Evolutionary conservation across 306 rosid species (phyloP).

Genomic region (Quillaja saponaria): DNA sequence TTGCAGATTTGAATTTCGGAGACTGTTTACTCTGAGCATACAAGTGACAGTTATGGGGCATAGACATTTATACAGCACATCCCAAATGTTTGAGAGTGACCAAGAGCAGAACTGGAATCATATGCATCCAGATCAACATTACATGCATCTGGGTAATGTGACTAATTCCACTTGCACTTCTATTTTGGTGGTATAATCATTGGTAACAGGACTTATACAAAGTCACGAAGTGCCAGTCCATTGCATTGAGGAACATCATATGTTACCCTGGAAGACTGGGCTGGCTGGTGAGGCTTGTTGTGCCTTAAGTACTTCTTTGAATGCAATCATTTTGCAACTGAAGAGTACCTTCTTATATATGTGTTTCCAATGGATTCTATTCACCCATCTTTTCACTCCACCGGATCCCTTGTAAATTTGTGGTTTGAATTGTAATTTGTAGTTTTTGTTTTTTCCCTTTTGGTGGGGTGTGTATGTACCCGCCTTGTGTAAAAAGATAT

Average conservation of each 20-base stretch:
- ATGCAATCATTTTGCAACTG: no score
- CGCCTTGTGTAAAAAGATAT: no score
- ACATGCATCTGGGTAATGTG: constrained; percentile 62
- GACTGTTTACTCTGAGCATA: constrained; percentile 34
- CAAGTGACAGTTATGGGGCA: constrained; percentile 67
- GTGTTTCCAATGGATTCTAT: no score
- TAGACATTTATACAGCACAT: constrained; percentile 59
- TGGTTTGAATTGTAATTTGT: no score
- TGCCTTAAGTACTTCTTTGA: no score
- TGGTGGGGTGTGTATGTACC: no score
- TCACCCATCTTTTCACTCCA: no score
- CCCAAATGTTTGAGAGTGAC: constrained; percentile 67
- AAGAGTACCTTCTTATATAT: no score
- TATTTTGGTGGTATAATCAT: neutral
- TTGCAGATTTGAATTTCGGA: constrained; percentile 40
- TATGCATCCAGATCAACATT: constrained; percentile 63
- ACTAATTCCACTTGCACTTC: constrained; percentile 19
- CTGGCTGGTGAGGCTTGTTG: neutral
- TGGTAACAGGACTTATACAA: neutral
- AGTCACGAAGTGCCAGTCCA: no score
- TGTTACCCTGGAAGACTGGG: neutral
- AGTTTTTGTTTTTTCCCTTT: no score
- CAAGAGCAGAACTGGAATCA: constrained; percentile 79
- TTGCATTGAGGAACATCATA: no score
- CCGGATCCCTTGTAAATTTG: no score